phyloP scores from a whole-genome alignment of 2,329 filamentous ascomycete genomes.

The Cyanodermella asteris region DNA sequence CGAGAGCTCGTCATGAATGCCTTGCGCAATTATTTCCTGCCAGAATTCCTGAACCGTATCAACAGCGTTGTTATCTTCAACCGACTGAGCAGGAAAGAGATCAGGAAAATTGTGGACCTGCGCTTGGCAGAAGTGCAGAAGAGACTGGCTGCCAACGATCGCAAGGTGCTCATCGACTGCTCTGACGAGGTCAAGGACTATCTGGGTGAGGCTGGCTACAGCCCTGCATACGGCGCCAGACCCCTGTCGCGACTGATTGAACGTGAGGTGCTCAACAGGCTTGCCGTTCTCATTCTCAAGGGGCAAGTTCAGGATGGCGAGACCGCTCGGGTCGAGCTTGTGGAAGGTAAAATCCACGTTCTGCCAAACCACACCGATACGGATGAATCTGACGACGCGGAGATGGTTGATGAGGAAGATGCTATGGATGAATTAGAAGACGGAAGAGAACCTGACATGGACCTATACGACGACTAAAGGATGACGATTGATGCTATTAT shows the following conservation, averaged over 20 bases:
- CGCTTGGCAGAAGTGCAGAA: conserved; percentile 77
- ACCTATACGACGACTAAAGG: conserved; percentile 49
- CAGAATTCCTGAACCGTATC: conserved; percentile 97
- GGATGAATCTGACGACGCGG: conserved; percentile 39
- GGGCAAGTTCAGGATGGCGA: conserved; percentile 75
- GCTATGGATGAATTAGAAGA: conserved; percentile 47
- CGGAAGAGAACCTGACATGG: conserved; percentile 32
- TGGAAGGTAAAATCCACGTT: conserved; percentile 60
- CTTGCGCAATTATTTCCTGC: conserved; percentile 87
- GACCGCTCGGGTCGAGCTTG: conserved; percentile 53
- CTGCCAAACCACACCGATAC: conserved; percentile 59
- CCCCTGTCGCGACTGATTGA: conserved; percentile 80
- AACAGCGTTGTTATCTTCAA: conserved; percentile 96
- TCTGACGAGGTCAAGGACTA: conserved; percentile 79
- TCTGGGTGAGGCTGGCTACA: conserved; percentile 77
- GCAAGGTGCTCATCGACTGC: conserved; percentile 68
- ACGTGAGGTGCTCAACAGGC: conserved; percentile 83
- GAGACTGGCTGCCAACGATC: conserved; percentile 62
- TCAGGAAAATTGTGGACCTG: conserved; percentile 86
- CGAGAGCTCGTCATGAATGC: conserved; percentile 77
- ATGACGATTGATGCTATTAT: too few relatives aligned
- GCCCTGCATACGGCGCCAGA: conserved; percentile 80
- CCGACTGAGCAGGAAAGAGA: conserved; percentile 71
- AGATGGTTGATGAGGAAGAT: conserved; percentile 56
- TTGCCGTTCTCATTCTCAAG: conserved; percentile 78